Evolutionary conservation across 164 flowering plant genomes (phyloP).

Genomic region (Warburgia ugandensis): DNA sequence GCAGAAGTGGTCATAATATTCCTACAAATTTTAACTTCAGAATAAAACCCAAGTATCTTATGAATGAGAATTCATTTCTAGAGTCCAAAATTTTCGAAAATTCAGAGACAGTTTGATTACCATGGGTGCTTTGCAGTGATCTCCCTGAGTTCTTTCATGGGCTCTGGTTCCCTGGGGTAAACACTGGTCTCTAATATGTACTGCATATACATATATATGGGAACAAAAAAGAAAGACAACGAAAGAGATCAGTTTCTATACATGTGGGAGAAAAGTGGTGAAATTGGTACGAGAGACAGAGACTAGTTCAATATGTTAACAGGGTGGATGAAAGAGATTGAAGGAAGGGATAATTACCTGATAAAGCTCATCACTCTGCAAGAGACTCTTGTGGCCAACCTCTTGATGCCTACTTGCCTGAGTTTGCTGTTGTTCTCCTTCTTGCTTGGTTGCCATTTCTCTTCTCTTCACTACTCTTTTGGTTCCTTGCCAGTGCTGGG

Average conservation of each 20-base stretch:
- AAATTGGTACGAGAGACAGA: too few relatives aligned
- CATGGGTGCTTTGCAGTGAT: slow-evolving; percentile 60
- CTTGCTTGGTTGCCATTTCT: too few relatives aligned
- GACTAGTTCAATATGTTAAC: too few relatives aligned
- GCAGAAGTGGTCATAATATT: slow-evolving; percentile 66
- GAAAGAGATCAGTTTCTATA: neutral
- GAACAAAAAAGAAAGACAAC: neutral
- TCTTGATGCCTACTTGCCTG: slow-evolving; percentile 43
- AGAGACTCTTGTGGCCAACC: slow-evolving; percentile 88
- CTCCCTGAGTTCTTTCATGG: slow-evolving; percentile 61
- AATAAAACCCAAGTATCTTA: too few relatives aligned
- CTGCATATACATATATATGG: too few relatives aligned
- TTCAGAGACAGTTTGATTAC: too few relatives aligned
- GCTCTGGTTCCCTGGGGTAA: slow-evolving; percentile 55
- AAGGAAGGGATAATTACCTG: slow-evolving; percentile 37
- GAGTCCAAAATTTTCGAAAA: too few relatives aligned
- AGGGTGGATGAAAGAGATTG: too few relatives aligned
- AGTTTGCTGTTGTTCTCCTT: neutral
- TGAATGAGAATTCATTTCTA: too few relatives aligned
- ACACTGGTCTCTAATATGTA: slow-evolving; percentile 71
- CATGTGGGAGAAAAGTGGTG: neutral
- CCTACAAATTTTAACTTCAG: slow-evolving; percentile 20
- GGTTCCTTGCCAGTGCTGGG: too few relatives aligned
- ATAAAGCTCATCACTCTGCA: slow-evolving; percentile 80
- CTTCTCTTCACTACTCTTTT: too few relatives aligned